Base-by-base conservation (phyloP, 1,284 basidiomycete species). In the Coniferiporia weirii region DNA sequence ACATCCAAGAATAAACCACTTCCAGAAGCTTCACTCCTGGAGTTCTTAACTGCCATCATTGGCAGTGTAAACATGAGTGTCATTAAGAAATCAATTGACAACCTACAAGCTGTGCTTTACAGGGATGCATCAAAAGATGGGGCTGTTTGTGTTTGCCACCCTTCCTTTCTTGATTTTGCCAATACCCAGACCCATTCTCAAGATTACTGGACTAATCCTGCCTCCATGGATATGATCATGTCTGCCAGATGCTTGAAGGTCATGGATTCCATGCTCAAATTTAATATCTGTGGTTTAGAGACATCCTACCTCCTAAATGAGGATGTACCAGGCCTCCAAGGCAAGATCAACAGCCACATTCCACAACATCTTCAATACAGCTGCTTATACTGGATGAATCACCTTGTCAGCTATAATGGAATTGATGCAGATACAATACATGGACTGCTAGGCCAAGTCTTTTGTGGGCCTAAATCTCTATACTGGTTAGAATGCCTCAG, bases 241-340 rank as follows among this genome's bases (percentile, higher is more conserved):
- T 45, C 54, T 7, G 19, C 10, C 6, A 38, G 20, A 49, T 54
- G 60, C 56, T 27, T 61, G 43, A 58, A 50, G 1, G 52, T 47
- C 46, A 64, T 72, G 66, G 57, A 59, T 15, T 27, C 54, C 2
- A 51, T 59, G 9, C 68, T 73, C 8, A 45, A 54, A 49, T 73
- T 73, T 64, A 72, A 73, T 57, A 72, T 73, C 13, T 72, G 70
- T 57, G 7, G 64, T 9, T 27, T n/a, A n/a, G n/a, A n/a, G n/a
- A n/a, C n/a, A n/a, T n/a, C n/a, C n/a, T n/a, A n/a, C n/a, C 1
- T 57, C 8, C 56, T 32, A 12, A 71, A 73, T 52, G 9, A 13
- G 8, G 60, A 69, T 10, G 45, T 73, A 4, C 48, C 53, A 0
- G 66, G 66, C 46, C 53, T 69, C 3, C 12, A 34, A 17, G 32